Evolutionary conservation across 2,329 filamentous ascomycete genomes (phyloP), one percentile per base, ranked within the genome.

Genomic region (Calonectria naviculata): DNA sequence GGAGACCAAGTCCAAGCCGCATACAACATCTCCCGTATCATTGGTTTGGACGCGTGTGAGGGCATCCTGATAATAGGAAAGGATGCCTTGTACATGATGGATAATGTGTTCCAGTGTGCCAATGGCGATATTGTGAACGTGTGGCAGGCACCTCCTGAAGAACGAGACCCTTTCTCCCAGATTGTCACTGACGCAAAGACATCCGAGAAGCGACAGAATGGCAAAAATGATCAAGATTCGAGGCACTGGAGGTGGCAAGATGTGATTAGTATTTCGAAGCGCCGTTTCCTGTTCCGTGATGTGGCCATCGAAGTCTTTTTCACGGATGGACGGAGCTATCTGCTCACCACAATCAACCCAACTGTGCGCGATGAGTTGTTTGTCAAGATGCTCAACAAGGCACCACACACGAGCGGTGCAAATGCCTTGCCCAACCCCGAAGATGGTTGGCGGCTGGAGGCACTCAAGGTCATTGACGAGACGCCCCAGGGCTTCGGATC

Each of bases 221-320:
- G 82, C 78, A 79, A 78, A 5, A 79, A 81, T 49, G 94, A 97
- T 60, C 94, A 97, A 78, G 94, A 96, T 72, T 95, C 93, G 2
- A 91, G 95, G 76, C 93, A 93, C 81, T 99, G 97, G 97, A 93
- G 92, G 74, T 99, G 96, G 96, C 90, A 92, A 4, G 96, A 98
- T 80, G 92, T 98, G 17, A 94, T 98, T 76, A 98, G 95, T 80
- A 93, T 98, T 41, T 98, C 96, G 0, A 99, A 99, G 82, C 92
- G 97, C 24, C 93, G 96, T 8, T 99, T 98, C 82, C 85, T 99
- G 5, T 98, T 98, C 83, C 92, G 97, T 29, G 96, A 99, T 79
- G 97, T 99, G 15, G 95, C 95, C 0, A 92, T 98, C n/a, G 97
- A 99, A 80, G 90, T 98, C 3, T 99, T 99, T 85, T 99, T 99